Evolutionary conservation across 768 basidiomycete species (phyloP), one percentile per base, ranked within the genome.

Genomic region (Leccinum broughii): DNA sequence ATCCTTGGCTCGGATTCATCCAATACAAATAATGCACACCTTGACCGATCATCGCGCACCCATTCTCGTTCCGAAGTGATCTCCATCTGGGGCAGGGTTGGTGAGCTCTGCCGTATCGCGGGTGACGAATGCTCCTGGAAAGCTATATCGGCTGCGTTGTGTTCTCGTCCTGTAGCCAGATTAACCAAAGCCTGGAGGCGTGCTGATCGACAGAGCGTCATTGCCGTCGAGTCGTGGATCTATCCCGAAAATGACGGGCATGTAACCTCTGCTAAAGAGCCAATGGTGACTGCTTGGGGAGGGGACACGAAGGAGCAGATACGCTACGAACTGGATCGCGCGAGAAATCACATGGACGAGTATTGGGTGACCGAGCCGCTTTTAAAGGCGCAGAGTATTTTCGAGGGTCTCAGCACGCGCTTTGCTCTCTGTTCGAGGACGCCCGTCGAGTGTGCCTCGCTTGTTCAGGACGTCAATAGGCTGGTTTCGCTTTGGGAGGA

Each of bases 71-170:
- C 87, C 4, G 89, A 89, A 60, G 80, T 90, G 9, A 85, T 94
- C 48, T 81, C 84, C 0, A 79, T 83, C 0, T 94, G 92, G 92
- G 82, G 83, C 10, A 80, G 81, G 46, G 78, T 93, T 2, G 92
- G 85, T 1, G 92, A 94, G 67, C 71, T 87, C 28, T 89, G 89
- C 61, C 80, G 92, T 9, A 68, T 77, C n/a, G 77, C 78, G 3
- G 92, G 92, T 0, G 92, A 94, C 64, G 89, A 90, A 67, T 89
- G 86, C 60, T 85, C 90, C 14, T 94, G 89, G 89, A 81, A 77
- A 46, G 91, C 91, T 2, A 87, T 93, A 55, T 73, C 72, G n/a
- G 78, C 81, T 13, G 92, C 88, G 7, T 70, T 93, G 15, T 90
- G 88, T 62, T 86, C 88, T 15, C 77, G 86, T 28, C 88, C 92